Percentiles rank a stretch among this genome's conserved stretches.
phyloP scores from a whole-genome alignment of 1,284 basidiomycete species.

The Moesziomyces antarcticus region DNA sequence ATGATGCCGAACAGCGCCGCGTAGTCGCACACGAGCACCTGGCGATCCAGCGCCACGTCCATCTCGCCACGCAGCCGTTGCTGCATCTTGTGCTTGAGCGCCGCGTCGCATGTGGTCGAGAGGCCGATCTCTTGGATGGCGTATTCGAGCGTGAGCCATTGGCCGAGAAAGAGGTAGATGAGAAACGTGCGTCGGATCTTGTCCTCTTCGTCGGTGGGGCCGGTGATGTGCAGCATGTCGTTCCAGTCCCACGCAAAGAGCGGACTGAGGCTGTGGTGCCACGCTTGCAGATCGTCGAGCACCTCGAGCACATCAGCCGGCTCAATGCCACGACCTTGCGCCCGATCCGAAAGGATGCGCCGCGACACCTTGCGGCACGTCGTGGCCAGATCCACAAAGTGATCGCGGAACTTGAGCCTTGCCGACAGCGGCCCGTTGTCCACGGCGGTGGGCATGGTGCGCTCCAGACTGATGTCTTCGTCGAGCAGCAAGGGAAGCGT shows the following conservation, averaged over 20 bases:
- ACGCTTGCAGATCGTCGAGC: constrained; percentile 20
- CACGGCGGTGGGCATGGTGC: background rate
- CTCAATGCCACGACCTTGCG: constrained; percentile 20
- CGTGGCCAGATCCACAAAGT: constrained; percentile 20
- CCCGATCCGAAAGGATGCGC: constrained; percentile 14
- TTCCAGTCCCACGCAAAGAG: constrained; percentile 34
- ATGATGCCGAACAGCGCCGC: constrained; percentile 36
- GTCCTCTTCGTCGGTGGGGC: constrained; percentile 20
- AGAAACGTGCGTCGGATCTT: constrained; percentile 30
- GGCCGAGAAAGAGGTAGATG: constrained; percentile 31
- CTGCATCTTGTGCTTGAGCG: constrained; percentile 1
- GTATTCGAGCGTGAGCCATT: constrained; percentile 28
- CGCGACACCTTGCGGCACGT: constrained; percentile 21
- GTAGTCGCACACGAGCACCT: constrained; percentile 38
- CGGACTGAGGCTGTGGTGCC: constrained; percentile 17
- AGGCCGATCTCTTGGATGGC: constrained; percentile 25
- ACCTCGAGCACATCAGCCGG: constrained; percentile 13
- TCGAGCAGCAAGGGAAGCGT: constrained; percentile 20
- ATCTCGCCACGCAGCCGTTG: constrained; percentile 17
- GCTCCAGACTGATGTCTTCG: constrained; percentile 16
- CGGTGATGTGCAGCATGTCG: constrained; percentile 42
- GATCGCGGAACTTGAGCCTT: constrained; percentile 13
- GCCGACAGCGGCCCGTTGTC: constrained; percentile 1
- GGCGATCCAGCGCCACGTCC: constrained; percentile 20
- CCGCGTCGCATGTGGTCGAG: background rate